Evolutionary conservation across 2,329 filamentous ascomycete species (phyloP).

Genomic region (Seiridium unicorne): DNA sequence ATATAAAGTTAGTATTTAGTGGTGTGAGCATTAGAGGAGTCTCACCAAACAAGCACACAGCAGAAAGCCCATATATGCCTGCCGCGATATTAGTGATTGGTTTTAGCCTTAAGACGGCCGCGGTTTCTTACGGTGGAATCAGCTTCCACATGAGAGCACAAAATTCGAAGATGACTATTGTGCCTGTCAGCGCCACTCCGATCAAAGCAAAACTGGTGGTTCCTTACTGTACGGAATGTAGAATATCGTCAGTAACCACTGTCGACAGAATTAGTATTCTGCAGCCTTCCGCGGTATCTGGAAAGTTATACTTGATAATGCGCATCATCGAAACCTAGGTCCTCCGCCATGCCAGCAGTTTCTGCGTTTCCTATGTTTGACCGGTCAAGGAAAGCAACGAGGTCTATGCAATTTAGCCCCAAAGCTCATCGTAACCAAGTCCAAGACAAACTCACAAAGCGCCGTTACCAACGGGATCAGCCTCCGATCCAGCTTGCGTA

Average conservation of each 20-base stretch:
- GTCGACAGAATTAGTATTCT: background rate
- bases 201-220: background rate
- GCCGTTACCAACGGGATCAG: constrained; percentile 30
- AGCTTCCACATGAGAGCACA: constrained; percentile 41
- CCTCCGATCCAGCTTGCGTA: constrained; percentile 31
- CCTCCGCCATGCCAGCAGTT: constrained; percentile 33
- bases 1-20: constrained; percentile 1
- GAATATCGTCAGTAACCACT: constrained; percentile 44
- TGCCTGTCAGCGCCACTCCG: background rate
- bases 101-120: background rate
- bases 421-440: background rate
- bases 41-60: constrained; percentile 28
- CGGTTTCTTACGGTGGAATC: constrained; percentile 32
- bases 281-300: too few species aligned
- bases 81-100: background rate
- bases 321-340: constrained; percentile 32
- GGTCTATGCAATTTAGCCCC: constrained; percentile 16
- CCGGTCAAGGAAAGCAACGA: constrained; percentile 35
- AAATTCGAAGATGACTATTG: constrained; percentile 37
- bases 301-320: constrained; percentile 31
- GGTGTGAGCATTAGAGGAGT: background rate
- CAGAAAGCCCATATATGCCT: constrained; percentile 24
- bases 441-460: constrained; percentile 20
- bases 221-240: constrained; percentile 40
- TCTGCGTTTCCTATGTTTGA: constrained; percentile 39